Evolutionary conservation across 2,329 filamentous ascomycete genomes (phyloP), one percentile per base, ranked within the genome.

Genomic region (Emergomyces africanus): DNA sequence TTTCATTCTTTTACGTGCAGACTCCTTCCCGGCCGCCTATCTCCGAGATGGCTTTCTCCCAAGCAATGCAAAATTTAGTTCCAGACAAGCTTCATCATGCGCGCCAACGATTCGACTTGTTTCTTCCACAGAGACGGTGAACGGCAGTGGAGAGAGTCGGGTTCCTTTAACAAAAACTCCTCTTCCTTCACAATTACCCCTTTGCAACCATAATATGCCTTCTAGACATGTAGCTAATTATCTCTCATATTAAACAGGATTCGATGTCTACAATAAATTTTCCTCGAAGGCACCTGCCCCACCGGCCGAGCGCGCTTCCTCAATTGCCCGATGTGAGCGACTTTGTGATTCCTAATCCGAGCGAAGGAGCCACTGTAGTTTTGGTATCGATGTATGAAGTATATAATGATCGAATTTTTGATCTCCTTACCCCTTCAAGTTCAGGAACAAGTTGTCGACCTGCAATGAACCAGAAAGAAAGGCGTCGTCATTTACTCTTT

Each of bases 381-480:
- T 78, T 99, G 12, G 81, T 99, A 25, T 96, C 90, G 58, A 99
- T 99, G 91, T 97, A 97, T 73, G 94, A 99, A 72, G 92, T 99
- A 1, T 96, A 99, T 77, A 99, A 99, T 69, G 92, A 99, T 74
- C 86, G 91, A 41, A 97, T 99, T 64, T 97, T 95, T 71, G 94
- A 99, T 68, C 83, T 99, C 0, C 78, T 99, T 0, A 88, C 80
- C 20, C 68, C 83, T 9, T 70, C 71, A 5, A 71, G 71, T 49
- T 70, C 70, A 28, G 69, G 69, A n/a, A 69, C 69, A 12, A 66
- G 71, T 62, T 74, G 71, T 12, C 70, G 74, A 46, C 69, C 77
- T 62, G 72, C 74, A 33, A 75, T 73, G 33, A 72, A 77, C n/a
- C 77, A 78, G 62, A 75, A 77, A 2, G 90, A 89, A 66, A 81